A percentile compares a stretch with the other conserved stretches of the same genome.
phyloP scores from a whole-genome alignment of 805 yeast species.

The Zygotorulaspora florentina region DNA sequence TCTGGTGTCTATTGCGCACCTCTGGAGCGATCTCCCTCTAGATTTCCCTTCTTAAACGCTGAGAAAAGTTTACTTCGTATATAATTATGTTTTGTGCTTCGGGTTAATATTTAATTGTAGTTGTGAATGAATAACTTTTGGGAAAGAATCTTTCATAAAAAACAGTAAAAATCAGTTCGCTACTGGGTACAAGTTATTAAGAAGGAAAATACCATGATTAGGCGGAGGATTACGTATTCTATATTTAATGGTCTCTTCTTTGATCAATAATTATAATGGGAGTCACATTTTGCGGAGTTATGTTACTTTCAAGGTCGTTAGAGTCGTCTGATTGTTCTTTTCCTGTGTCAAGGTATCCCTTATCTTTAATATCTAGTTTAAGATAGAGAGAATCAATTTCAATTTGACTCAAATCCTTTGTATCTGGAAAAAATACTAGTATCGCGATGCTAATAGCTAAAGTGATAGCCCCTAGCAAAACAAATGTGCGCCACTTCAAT shows the following conservation, averaged over 20 bases:
- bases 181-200: too few relatives aligned
- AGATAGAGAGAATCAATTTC: constrained; percentile 21
- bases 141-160: too few relatives aligned
- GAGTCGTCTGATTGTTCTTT: not conserved
- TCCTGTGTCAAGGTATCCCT: not conserved
- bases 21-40: too few relatives aligned
- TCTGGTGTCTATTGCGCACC: not conserved
- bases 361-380: not conserved
- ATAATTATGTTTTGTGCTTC: too few relatives aligned
- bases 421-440: constrained; percentile 42
- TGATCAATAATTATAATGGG: not conserved
- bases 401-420: constrained; percentile 31
- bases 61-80: too few relatives aligned
- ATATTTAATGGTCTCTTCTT: not conserved
- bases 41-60: not conserved
- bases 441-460: constrained; percentile 33
- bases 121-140: too few relatives aligned
- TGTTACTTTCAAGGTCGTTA: not conserved
- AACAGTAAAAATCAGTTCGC: too few relatives aligned
- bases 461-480: constrained; percentile 37
- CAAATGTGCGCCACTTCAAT: constrained; percentile 41
- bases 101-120: too few relatives aligned
- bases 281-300: not conserved
- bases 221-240: not conserved
- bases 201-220: not conserved